Evolutionary conservation across 352 stramenopile genomes (phyloP).

Genomic region (Phytophthora quininea): DNA sequence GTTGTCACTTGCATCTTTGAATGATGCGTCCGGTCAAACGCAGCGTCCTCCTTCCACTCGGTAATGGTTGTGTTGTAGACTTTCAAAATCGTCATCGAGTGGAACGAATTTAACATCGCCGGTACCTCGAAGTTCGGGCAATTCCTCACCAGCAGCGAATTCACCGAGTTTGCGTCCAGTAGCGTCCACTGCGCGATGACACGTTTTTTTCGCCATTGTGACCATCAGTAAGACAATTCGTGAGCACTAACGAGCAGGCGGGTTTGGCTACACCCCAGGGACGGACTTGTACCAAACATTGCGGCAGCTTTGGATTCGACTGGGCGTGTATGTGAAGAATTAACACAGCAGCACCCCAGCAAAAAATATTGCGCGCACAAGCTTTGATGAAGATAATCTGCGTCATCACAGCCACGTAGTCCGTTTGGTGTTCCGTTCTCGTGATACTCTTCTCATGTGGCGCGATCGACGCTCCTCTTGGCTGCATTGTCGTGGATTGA

Average conservation of each 20-base stretch:
- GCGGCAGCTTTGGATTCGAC: slow-evolving; percentile 20
- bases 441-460: slow-evolving; percentile 5
- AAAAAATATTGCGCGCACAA: slow-evolving; percentile 21
- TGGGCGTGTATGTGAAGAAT: slow-evolving; percentile 29
- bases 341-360: slow-evolving; percentile 33
- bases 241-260: slow-evolving; percentile 32
- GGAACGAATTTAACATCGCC: slow-evolving; percentile 12
- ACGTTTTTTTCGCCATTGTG: slow-evolving; percentile 12
- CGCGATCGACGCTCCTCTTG: slow-evolving; percentile 13
- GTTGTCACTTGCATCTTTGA: slow-evolving; percentile 14
- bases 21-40: slow-evolving; percentile 17
- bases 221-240: slow-evolving; percentile 28
- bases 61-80: slow-evolving; percentile 41
- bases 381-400: slow-evolving; percentile 18
- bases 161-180: slow-evolving; percentile 24
- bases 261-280: slow-evolving; percentile 31
- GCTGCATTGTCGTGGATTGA: not conserved
- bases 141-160: slow-evolving; percentile 22
- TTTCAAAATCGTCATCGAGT: slow-evolving; percentile 23
- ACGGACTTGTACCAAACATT: slow-evolving; percentile 37
- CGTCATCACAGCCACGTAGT: slow-evolving; percentile 11
- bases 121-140: slow-evolving; percentile 32
- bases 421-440: not conserved
- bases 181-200: slow-evolving; percentile 16
- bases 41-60: slow-evolving; percentile 27